A percentile compares a stretch with the other conserved stretches of the same genome.
Evolutionary conservation across 2,329 filamentous ascomycete species (phyloP).

Genomic region (Colletotrichum liaoningense): DNA sequence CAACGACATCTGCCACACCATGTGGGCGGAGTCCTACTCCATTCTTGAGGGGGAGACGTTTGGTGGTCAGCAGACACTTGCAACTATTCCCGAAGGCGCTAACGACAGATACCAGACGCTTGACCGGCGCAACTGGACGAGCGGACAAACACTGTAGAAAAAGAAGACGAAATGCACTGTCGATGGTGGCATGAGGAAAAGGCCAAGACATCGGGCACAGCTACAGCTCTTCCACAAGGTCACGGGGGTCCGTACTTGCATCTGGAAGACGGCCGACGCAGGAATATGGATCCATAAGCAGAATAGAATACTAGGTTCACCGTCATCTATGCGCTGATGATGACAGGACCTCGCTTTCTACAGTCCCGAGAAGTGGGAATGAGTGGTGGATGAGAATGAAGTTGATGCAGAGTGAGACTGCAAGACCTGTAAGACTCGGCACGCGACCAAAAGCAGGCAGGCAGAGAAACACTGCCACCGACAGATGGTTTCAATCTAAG

Average conservation of each 20-base stretch:
- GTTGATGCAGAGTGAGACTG: background rate
- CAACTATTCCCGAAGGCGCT: conserved; percentile 1
- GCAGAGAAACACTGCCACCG: background rate
- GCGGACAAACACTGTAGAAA: conserved; percentile 30
- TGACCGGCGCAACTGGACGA: background rate
- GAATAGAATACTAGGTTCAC: background rate
- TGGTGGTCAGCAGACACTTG: conserved; percentile 26
- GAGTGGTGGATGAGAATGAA: background rate
- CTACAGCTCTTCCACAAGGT: conserved; percentile 15
- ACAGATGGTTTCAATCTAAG: background rate
- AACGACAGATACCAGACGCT: background rate
- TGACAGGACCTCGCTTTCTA: background rate
- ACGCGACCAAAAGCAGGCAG: background rate
- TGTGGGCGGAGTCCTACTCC: conserved; percentile 1
- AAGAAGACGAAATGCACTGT: conserved; percentile 10
- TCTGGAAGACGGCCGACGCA: background rate
- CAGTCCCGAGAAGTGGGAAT: background rate
- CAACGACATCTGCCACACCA: background rate
- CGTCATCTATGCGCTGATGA: conserved; percentile 3
- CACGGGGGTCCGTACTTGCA: conserved; percentile 13
- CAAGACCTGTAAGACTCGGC: background rate
- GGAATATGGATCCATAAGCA: conserved; percentile 1
- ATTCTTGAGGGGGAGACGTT: background rate
- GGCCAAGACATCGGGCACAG: conserved; percentile 25
- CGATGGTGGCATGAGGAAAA: background rate